Conservation (phyloP, 805 yeast species). For the Saccharomycopsis oosterbeekiorum region DNA sequence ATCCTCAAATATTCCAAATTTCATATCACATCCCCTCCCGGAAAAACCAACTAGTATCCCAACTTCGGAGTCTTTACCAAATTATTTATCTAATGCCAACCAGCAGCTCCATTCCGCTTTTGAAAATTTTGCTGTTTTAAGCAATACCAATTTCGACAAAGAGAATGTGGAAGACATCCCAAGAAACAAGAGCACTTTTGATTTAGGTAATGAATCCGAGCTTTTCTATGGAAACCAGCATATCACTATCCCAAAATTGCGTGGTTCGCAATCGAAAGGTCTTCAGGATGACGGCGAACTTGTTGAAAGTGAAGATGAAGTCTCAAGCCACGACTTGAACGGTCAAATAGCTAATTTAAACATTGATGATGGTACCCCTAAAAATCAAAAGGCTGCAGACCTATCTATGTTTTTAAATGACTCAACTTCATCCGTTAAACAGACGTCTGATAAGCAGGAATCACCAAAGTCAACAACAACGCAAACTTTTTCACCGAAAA, state of each 20-base stretch:
- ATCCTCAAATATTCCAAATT: slow-evolving; percentile 1
- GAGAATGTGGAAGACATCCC: neutral
- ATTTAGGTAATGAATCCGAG: neutral
- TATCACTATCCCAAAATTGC: slow-evolving; percentile 10
- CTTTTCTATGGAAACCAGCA: neutral
- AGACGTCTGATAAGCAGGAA: neutral
- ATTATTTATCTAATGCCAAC: neutral
- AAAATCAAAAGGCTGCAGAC: neutral
- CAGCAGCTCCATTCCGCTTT: neutral
- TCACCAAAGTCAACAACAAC: neutral
- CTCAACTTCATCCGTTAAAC: slow-evolving; percentile 9
- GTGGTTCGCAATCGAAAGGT: neutral
- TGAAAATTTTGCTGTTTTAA: neutral
- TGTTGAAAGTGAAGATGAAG: slow-evolving; percentile 5
- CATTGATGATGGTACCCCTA: neutral
- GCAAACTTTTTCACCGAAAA: slow-evolving; percentile 2
- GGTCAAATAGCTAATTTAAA: neutral
- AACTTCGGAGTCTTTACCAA: slow-evolving; percentile 10
- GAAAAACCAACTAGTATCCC: slow-evolving; percentile 17
- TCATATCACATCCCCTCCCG: slow-evolving; percentile 15
- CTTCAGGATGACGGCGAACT: slow-evolving; percentile 4
- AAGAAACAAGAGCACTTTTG: neutral
- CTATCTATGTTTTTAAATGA: slow-evolving; percentile 5
- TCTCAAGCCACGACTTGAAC: neutral
- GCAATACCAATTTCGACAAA: neutral